phyloP scores from a whole-genome alignment of 2,329 filamentous ascomycete species.

The Sporothrix humicola region DNA sequence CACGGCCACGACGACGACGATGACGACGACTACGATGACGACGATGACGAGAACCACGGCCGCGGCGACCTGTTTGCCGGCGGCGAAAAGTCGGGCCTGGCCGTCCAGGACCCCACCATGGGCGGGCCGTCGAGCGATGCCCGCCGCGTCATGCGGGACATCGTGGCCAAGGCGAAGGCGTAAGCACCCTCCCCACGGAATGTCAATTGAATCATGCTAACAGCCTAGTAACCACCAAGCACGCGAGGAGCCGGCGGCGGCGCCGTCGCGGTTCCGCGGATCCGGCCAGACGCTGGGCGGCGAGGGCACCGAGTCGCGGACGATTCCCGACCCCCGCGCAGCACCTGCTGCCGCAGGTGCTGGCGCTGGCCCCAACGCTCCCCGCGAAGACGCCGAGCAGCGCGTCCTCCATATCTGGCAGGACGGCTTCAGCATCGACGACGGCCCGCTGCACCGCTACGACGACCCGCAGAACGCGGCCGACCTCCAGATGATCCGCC shows the following conservation, averaged over 20 bases:
- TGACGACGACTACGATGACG: slow-evolving; percentile 63
- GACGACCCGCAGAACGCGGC: slow-evolving; percentile 77
- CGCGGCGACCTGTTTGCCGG: slow-evolving; percentile 78
- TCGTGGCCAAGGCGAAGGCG: slow-evolving; percentile 65
- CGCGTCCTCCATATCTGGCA: slow-evolving; percentile 80
- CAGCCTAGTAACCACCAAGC: background rate
- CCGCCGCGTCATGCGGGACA: slow-evolving; percentile 65
- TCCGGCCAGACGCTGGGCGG: slow-evolving; percentile 78
- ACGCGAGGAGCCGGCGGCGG: slow-evolving; percentile 39
- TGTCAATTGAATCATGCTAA: background rate
- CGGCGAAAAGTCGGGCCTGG: slow-evolving; percentile 79
- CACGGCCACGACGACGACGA: slow-evolving; percentile 61
- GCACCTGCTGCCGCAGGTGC: background rate
- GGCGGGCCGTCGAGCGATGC: slow-evolving; percentile 52
- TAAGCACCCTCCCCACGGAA: background rate
- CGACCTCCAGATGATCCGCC: slow-evolving; percentile 76
- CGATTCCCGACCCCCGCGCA: slow-evolving; percentile 64
- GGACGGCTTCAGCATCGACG: slow-evolving; percentile 84
- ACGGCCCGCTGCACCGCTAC: slow-evolving; percentile 77
- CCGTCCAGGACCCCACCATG: slow-evolving; percentile 64
- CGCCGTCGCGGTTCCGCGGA: slow-evolving; percentile 66
- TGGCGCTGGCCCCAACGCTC: slow-evolving; percentile 47
- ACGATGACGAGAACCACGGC: slow-evolving; percentile 63
- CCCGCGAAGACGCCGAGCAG: slow-evolving; percentile 51
- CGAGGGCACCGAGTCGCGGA: slow-evolving; percentile 73